Conservation (phyloP, 805 yeast species). For the Isabelozyma rhagii region DNA sequence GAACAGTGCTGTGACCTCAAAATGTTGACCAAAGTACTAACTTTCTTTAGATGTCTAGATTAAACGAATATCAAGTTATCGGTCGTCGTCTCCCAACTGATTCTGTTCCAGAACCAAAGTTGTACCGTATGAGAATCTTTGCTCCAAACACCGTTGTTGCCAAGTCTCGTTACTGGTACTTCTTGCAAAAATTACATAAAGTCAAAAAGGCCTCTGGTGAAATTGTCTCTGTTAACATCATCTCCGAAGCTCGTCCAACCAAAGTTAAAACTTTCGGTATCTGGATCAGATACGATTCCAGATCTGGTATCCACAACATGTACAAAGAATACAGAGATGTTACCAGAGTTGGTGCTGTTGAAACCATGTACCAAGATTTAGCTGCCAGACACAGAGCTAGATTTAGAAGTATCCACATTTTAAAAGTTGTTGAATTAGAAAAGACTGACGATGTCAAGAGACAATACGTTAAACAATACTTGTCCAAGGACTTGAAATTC, state of each 20-base stretch:
- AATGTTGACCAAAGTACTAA: slow-evolving; percentile 16
- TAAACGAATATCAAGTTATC: slow-evolving; percentile 98
- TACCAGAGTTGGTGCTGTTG: slow-evolving; percentile 98
- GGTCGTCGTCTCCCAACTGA: slow-evolving; percentile 99
- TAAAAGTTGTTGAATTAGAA: slow-evolving; percentile 98
- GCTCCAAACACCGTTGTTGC: slow-evolving; percentile 99
- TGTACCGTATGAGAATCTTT: slow-evolving; percentile 99
- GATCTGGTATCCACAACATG: slow-evolving; percentile 99
- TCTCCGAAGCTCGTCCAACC: slow-evolving; percentile 95
- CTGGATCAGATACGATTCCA: slow-evolving; percentile 99
- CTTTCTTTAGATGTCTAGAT: slow-evolving; percentile 69
- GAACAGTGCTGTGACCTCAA: no score
- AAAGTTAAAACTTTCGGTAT: slow-evolving; percentile 99
- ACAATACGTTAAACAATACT: slow-evolving; percentile 97
- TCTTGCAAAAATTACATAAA: slow-evolving; percentile 98
- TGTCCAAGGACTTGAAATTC: slow-evolving; percentile 94
- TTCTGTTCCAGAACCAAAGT: slow-evolving; percentile 98
- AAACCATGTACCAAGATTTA: slow-evolving; percentile 97
- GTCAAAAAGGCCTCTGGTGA: slow-evolving; percentile 99
- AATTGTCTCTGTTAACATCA: slow-evolving; percentile 87
- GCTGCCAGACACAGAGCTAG: slow-evolving; percentile 99
- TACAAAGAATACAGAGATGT: slow-evolving; percentile 99
- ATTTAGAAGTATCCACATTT: slow-evolving; percentile 98
- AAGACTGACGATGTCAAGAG: slow-evolving; percentile 98
- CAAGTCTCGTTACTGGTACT: slow-evolving; percentile 99